A percentile compares a stretch with the other conserved stretches of the same genome.
Evolutionary conservation across 1,284 basidiomycete species (phyloP).

Genomic region (Malassezia caprae): DNA sequence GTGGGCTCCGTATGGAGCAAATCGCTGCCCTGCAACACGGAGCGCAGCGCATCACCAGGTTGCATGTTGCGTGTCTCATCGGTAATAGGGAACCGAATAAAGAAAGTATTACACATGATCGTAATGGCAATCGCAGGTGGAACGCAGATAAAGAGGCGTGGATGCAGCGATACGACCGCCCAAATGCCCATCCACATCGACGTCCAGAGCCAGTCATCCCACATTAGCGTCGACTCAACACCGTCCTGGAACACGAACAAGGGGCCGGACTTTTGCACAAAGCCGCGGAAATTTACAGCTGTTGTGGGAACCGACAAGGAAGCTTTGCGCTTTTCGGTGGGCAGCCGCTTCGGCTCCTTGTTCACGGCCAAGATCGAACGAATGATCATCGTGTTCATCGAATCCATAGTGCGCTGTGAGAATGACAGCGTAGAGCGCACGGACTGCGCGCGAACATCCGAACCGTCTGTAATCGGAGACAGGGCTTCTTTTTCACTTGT

Average conservation of each 20-base stretch:
- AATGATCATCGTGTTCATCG: slow-evolving; percentile 29
- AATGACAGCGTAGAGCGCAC: not conserved
- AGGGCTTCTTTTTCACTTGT: not conserved
- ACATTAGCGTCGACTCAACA: slow-evolving; percentile 41
- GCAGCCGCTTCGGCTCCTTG: slow-evolving; percentile 32
- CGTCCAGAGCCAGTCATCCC: slow-evolving; percentile 45
- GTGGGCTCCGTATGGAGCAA: slow-evolving; percentile 21
- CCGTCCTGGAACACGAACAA: slow-evolving; percentile 46
- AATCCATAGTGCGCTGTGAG: slow-evolving; percentile 27
- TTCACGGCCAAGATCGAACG: slow-evolving; percentile 34
- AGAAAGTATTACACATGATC: slow-evolving; percentile 25
- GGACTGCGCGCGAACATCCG: not conserved
- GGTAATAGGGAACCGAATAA: slow-evolving; percentile 21
- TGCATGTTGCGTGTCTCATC: slow-evolving; percentile 20
- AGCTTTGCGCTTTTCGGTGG: slow-evolving; percentile 39
- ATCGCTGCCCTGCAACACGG: slow-evolving; percentile 9
- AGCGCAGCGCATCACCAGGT: slow-evolving; percentile 17
- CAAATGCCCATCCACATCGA: slow-evolving; percentile 46
- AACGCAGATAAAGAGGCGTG: slow-evolving; percentile 32
- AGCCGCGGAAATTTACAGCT: slow-evolving; percentile 44
- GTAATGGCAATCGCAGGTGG: slow-evolving; percentile 35
- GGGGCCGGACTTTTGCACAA: slow-evolving; percentile 44
- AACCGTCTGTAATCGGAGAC: not conserved
- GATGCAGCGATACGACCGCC: slow-evolving; percentile 38
- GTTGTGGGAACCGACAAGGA: slow-evolving; percentile 39